Percentiles rank a stretch among this genome's conserved stretches.
phyloP scores from a whole-genome alignment of 768 basidiomycete species.

The Gymnopilus dilepis region DNA sequence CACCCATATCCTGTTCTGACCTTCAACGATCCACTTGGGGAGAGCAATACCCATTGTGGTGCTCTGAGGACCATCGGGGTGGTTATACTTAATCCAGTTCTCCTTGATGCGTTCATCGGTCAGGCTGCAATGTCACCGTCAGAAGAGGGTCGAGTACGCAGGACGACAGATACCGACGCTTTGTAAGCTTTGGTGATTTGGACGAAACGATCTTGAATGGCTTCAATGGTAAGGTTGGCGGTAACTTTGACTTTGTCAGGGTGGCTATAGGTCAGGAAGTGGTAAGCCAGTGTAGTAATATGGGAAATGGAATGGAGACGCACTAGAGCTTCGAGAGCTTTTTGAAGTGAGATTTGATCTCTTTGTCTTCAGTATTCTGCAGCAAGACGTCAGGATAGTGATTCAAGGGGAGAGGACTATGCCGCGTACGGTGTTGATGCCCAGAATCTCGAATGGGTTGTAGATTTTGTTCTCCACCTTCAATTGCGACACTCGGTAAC shows the following conservation, averaged over 20 bases:
- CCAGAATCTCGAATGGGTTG: conserved; percentile 94
- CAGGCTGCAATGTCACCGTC: conserved; percentile 50
- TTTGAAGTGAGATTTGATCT: conserved; percentile 96
- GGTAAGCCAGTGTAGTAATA: background rate
- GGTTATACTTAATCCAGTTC: conserved; percentile 88
- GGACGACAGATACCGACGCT: conserved; percentile 54
- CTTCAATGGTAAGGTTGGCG: conserved; percentile 84
- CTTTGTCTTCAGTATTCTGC: conserved; percentile 78
- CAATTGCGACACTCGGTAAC: conserved; percentile 64
- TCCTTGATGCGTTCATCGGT: conserved; percentile 92
- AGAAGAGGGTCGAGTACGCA: background rate
- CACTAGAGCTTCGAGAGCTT: conserved; percentile 89
- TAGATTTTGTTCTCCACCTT: conserved; percentile 75
- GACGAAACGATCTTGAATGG: conserved; percentile 86
- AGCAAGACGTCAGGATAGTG: conserved; percentile 2
- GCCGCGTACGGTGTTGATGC: conserved; percentile 65
- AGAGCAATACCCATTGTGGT: conserved; percentile 94
- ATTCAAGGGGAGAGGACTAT: background rate
- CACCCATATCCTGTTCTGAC: conserved; percentile 91
- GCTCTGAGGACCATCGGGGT: conserved; percentile 97
- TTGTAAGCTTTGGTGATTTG: conserved; percentile 98
- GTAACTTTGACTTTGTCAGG: conserved; percentile 93
- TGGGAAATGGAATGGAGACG: conserved; percentile 22
- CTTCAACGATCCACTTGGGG: conserved; percentile 91
- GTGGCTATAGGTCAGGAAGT: conserved; percentile 58